These are phyloP conservation scores for Rosa persica DNA, from an alignment of 306 rosid genomes.

Conservation along the genomic window DNA sequence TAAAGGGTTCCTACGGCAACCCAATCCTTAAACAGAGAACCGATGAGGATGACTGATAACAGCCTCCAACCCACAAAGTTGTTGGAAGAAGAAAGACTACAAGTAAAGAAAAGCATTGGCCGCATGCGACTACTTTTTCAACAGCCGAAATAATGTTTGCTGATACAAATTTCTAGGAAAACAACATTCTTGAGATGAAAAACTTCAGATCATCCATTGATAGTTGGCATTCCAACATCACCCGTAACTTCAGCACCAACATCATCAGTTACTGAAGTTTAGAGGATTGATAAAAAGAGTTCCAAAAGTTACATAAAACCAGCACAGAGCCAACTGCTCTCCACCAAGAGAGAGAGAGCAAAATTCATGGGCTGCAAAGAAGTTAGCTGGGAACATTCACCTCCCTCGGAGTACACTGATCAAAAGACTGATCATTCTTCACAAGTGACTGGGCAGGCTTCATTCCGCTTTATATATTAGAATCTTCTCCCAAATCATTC, in stretches of 20 bases:
- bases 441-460: neutral
- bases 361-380: constrained; percentile 6
- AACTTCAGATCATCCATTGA: constrained; percentile 8
- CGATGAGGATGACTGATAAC: neutral
- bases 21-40: neutral
- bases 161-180: neutral
- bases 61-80: neutral
- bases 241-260: neutral
- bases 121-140: neutral
- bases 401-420: neutral
- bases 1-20: too few species aligned
- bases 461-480: neutral
- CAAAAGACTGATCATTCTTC: neutral
- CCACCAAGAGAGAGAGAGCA: constrained; percentile 5
- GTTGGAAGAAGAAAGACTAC: neutral
- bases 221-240: constrained; percentile 22
- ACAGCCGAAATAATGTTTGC: neutral
- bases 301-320: constrained; percentile 12
- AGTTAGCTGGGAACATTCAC: neutral
- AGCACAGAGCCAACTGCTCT: constrained; percentile 15
- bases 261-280: neutral
- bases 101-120: neutral
- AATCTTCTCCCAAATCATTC: constrained; percentile 5
- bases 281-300: neutral
- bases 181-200: neutral